Percentiles rank a stretch among this genome's conserved stretches.
Conservation (phyloP, 2,329 filamentous ascomycete species). For the Aspergillus sp. region DNA sequence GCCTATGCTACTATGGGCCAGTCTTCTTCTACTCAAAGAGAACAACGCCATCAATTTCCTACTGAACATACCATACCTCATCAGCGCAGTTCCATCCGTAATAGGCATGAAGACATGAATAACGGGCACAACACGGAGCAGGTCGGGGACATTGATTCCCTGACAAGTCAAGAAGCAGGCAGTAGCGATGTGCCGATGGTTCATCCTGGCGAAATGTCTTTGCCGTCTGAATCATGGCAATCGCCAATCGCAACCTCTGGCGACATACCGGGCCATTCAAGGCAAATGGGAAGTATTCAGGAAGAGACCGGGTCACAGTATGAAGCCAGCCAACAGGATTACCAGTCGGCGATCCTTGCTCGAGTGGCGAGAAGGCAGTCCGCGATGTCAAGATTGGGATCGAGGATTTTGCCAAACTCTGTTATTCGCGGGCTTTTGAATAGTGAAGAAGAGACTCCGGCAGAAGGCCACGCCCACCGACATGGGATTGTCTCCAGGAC, state of each 20-base stretch:
- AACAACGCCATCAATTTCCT: conserved; percentile 29
- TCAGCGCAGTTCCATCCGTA: conserved; percentile 21
- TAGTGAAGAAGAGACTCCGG: conserved; percentile 47
- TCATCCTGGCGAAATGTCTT: conserved; percentile 11
- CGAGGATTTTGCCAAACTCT: conserved; percentile 48
- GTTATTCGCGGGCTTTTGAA: conserved; percentile 45
- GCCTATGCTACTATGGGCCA: conserved; percentile 44
- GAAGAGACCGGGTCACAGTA: conserved; percentile 39
- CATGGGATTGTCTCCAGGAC: conserved; percentile 43
- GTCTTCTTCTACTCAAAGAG: conserved; percentile 42
- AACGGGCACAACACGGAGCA: conserved; percentile 28
- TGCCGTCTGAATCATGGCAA: conserved; percentile 20
- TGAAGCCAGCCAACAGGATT: conserved; percentile 31
- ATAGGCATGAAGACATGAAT: conserved; percentile 40
- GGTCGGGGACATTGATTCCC: conserved; percentile 21
- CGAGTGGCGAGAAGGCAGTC: conserved; percentile 44
- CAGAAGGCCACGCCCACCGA: conserved; percentile 46
- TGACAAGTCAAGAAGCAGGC: conserved; percentile 18
- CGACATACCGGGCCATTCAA: conserved; percentile 14
- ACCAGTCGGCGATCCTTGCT: conserved; percentile 32
- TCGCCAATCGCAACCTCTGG: conserved; percentile 15
- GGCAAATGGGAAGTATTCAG: conserved; percentile 35
- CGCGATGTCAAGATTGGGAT: conserved; percentile 49
- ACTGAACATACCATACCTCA: conserved; percentile 22
- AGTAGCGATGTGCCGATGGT: conserved; percentile 16